Base-by-base conservation (phyloP, 1,284 basidiomycete species). In the Ceratobasidium sp. region DNA sequence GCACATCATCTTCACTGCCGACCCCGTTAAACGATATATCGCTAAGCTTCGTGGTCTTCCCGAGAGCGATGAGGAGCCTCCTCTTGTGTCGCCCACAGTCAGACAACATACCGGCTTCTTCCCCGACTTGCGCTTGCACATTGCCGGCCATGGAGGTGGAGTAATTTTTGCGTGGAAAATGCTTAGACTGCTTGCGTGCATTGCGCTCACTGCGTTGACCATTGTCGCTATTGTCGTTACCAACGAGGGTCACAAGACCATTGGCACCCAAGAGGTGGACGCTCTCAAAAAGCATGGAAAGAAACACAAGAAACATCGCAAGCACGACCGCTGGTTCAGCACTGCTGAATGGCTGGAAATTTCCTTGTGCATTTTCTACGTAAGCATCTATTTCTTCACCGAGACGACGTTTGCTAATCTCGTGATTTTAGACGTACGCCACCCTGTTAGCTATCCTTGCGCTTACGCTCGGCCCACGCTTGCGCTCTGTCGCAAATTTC, bases 381-480 rank as follows among this genome's bases (percentile, higher is more conserved):
- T 76, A 47, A 48, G 72, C 44, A 8, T 2, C 24, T 24, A 15
- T 31, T 33, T 36, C 11, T 41, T 41, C 11, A 5, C 6, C 36
- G 4, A 41, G 11, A 11, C 36, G 6, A 5, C 36, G 36, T 11
- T 11, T 41, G 6, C 11, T 41, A 5, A 41, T 5, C 36, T 41
- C 36, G 6, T 48, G 3, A 24, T 57, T 56, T 11, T 57, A 81
- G 80, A 76, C 76, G 36, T 81, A 81, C 63, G 64, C 78, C 24
- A 78, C 79, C 11, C 48, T 80, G 7, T 75, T 80, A 14, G 78
- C 77, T 17, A 65, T 80, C 8, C 36, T 78, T 62, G 22, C 71
- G 22, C 57, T 73, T 27, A 62, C 59, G 11, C 45, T 69, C 31
- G 48, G 65, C 22, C 54, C 56, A 41, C 65, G 56, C 1, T 29